Percentiles rank a stretch among this genome's conserved stretches.
These are phyloP conservation scores for Chaetomiaceae sp. DNA, from an alignment of 2,329 filamentous ascomycete species.

Conservation along the genomic window DNA sequence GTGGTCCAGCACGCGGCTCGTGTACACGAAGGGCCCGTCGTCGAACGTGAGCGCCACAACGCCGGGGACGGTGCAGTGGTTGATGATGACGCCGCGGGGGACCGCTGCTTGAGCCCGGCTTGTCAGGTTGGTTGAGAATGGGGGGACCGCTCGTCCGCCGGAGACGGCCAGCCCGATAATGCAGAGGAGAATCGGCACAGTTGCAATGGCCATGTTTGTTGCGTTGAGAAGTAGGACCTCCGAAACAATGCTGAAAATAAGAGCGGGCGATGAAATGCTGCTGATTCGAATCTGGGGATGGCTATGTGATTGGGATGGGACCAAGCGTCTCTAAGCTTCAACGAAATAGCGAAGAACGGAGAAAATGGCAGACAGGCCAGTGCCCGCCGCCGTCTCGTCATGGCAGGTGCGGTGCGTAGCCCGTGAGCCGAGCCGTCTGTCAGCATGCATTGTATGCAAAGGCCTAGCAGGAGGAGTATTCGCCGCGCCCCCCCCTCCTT, in stretches of 20 bases:
- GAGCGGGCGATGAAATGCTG: background rate
- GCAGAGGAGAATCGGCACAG: constrained; percentile 3
- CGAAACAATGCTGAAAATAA: constrained; percentile 2
- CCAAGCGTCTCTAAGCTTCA: no score
- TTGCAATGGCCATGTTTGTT: background rate
- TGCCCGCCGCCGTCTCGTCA: no score
- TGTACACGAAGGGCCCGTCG: constrained; percentile 32
- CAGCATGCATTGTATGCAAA: no score
- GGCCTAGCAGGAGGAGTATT: no score
- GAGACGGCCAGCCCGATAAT: constrained; percentile 11
- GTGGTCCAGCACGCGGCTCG: constrained; percentile 30
- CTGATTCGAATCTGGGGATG: background rate
- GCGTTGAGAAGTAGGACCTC: background rate
- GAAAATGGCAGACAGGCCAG: no score
- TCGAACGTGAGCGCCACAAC: constrained; percentile 34
- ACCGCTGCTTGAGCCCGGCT: background rate
- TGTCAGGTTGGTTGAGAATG: constrained; percentile 3
- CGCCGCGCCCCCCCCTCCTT: no score
- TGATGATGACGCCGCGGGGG: constrained; percentile 20
- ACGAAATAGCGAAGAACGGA: no score
- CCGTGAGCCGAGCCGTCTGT: no score
- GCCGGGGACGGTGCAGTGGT: constrained; percentile 25
- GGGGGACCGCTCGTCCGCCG: constrained; percentile 5
- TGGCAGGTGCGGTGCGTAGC: no score
- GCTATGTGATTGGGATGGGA: background rate